These are phyloP conservation scores for Pseudopithomyces chartarum DNA, from an alignment of 2,329 filamentous ascomycete genomes.

Conservation along the genomic window DNA sequence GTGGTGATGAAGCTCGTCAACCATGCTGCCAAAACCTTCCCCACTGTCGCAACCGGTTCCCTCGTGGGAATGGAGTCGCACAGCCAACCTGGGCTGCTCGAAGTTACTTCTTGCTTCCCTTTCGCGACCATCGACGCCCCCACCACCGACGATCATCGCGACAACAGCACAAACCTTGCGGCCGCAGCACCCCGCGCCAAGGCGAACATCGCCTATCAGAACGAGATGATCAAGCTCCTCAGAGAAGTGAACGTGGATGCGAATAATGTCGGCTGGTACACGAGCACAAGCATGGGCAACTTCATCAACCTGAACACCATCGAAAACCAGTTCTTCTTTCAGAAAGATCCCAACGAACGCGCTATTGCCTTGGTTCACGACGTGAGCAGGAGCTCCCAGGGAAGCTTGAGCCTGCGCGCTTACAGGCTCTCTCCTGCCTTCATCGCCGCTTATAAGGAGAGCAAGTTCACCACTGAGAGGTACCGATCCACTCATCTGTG, in stretches of 20 bases:
- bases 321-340: constrained; percentile 97
- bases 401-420: constrained; percentile 84
- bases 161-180: constrained; percentile 63
- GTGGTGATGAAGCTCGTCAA: constrained; percentile 98
- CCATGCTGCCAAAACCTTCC: constrained; percentile 87
- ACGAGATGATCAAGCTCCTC: constrained; percentile 95
- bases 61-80: constrained; percentile 84
- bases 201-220: constrained; percentile 84
- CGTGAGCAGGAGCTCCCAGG: constrained; percentile 92
- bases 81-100: constrained; percentile 70
- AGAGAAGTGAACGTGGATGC: constrained; percentile 98
- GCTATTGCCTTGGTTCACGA: constrained; percentile 93
- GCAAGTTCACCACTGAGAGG: constrained; percentile 96
- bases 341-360: constrained; percentile 85
- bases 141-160: constrained; percentile 51
- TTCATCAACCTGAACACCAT: constrained; percentile 94
- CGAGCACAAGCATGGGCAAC: constrained; percentile 97
- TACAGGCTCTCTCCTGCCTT: constrained; percentile 89
- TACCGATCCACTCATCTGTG: constrained; percentile 64
- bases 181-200: constrained; percentile 91
- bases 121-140: constrained; percentile 83
- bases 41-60: constrained; percentile 85
- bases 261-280: constrained; percentile 98
- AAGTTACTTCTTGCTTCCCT: constrained; percentile 94
- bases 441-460: constrained; percentile 91